Evolutionary conservation across 768 basidiomycete genomes (phyloP).

Genomic region (Clavulina sp.): DNA sequence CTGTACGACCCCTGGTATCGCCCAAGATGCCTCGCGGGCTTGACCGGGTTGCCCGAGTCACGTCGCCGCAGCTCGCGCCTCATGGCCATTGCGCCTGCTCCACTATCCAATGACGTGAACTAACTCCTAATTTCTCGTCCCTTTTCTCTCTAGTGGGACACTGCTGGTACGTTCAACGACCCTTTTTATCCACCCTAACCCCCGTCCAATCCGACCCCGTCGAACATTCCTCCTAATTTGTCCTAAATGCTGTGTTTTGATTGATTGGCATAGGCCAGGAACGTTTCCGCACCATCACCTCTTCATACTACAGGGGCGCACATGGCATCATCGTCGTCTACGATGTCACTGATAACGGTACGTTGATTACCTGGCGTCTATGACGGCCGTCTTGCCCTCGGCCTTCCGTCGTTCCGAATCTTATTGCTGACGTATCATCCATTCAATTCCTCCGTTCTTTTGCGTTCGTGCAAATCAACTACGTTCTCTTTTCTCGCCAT

Average conservation of each 20-base stretch:
- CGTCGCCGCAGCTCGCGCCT: too few relatives aligned
- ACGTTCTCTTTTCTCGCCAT: slow-evolving; percentile 17
- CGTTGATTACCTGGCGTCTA: background rate
- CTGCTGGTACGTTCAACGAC: slow-evolving; percentile 45
- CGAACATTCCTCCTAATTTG: background rate
- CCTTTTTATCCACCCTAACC: background rate
- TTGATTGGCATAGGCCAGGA: slow-evolving; percentile 93
- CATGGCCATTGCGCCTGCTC: background rate
- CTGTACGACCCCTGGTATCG: too few relatives aligned
- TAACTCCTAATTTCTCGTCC: too few relatives aligned
- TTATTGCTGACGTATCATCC: slow-evolving; percentile 14
- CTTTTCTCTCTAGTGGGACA: slow-evolving; percentile 79
- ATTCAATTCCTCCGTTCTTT: background rate
- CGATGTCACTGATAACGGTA: slow-evolving; percentile 89
- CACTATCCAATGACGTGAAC: background rate
- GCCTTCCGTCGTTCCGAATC: background rate
- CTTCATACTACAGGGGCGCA: slow-evolving; percentile 98
- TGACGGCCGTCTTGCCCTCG: background rate
- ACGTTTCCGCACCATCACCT: slow-evolving; percentile 96
- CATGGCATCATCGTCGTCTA: slow-evolving; percentile 99
- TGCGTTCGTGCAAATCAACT: slow-evolving; percentile 3
- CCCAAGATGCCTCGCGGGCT: too few relatives aligned
- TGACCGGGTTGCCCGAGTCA: too few relatives aligned
- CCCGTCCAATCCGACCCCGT: background rate
- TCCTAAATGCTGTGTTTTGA: slow-evolving; percentile 2